These are phyloP conservation scores for Penicillium corylophilum DNA, from an alignment of 2,329 filamentous ascomycete genomes.

Conservation along the genomic window DNA sequence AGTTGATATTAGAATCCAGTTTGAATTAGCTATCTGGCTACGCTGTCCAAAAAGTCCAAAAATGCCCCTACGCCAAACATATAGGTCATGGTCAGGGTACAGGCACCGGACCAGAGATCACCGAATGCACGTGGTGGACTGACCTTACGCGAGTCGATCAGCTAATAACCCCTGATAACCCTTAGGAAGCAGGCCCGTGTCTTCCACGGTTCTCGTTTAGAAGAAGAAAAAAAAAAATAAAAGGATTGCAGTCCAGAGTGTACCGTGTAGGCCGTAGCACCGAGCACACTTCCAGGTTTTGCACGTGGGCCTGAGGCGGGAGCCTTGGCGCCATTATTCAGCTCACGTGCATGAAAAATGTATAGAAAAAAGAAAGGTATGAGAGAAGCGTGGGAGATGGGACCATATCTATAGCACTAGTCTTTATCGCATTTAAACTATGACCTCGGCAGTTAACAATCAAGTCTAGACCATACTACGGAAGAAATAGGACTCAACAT, in stretches of 20 bases:
- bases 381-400: background rate
- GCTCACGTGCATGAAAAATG: background rate
- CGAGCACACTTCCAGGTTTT: background rate
- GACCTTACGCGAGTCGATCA: slow-evolving; percentile 23
- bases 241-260: background rate
- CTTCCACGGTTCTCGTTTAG: background rate
- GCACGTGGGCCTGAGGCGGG: background rate
- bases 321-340: background rate
- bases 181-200: slow-evolving; percentile 3
- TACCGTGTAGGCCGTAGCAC: slow-evolving; percentile 1
- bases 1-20: background rate
- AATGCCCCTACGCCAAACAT: background rate
- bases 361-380: background rate
- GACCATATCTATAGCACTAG: background rate
- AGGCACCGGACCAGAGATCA: slow-evolving; percentile 3
- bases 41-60: background rate
- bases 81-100: background rate
- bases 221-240: background rate
- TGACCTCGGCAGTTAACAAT: background rate
- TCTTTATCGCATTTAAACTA: background rate
- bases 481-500: background rate
- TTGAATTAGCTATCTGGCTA: background rate
- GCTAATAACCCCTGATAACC: slow-evolving; percentile 11
- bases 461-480: background rate
- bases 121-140: slow-evolving; percentile 14